phyloP scores from a whole-genome alignment of 345 rosid species.

The Acer negundo region DNA sequence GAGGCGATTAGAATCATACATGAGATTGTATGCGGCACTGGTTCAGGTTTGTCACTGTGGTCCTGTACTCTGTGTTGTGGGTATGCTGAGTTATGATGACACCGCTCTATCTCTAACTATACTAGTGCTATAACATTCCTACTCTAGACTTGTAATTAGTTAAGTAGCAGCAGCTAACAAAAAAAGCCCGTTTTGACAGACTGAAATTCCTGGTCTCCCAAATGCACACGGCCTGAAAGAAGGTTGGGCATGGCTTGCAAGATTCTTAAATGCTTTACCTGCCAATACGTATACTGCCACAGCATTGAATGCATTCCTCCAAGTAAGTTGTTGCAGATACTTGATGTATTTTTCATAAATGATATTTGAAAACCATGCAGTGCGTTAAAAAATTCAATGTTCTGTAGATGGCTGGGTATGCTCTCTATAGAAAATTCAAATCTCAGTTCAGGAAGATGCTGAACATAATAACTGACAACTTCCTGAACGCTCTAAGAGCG shows the following conservation, averaged over 20 bases:
- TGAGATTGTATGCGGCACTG: constrained; percentile 85
- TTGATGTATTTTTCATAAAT: not conserved
- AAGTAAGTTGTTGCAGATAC: constrained; percentile 41
- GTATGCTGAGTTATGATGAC: no score
- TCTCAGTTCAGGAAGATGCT: constrained; percentile 71
- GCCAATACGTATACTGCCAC: constrained; percentile 72
- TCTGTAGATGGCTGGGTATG: constrained; percentile 78
- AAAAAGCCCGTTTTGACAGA: constrained; percentile 46
- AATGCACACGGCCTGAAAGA: constrained; percentile 63
- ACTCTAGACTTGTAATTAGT: not conserved
- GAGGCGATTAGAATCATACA: constrained; percentile 62
- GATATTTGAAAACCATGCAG: not conserved
- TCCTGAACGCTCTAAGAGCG: constrained; percentile 49
- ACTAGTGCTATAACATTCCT: not conserved
- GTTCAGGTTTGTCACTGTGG: constrained; percentile 64
- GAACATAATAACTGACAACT: constrained; percentile 53
- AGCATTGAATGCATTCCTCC: constrained; percentile 72
- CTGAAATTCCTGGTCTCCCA: constrained; percentile 49
- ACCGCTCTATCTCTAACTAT: not conserved
- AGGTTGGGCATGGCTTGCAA: constrained; percentile 25
- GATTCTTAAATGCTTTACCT: constrained; percentile 40
- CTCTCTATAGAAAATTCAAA: constrained; percentile 57
- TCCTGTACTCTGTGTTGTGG: not conserved
- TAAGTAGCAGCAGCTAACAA: constrained; percentile 17
- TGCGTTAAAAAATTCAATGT: not conserved